Evolutionary conservation across 257 asterid genomes (phyloP).

Genomic region (Ilex asprella): DNA sequence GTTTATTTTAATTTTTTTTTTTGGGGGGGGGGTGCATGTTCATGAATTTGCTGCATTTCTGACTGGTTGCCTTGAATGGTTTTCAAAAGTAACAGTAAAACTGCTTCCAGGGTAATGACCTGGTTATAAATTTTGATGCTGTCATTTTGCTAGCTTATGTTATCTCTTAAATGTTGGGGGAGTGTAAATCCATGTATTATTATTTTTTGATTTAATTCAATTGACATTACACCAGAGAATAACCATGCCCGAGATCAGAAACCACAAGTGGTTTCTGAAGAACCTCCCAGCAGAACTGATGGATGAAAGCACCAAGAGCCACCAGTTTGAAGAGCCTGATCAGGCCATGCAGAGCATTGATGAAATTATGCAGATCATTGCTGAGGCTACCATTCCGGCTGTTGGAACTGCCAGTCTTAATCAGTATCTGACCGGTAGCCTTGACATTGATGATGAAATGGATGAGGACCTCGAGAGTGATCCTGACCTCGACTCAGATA

Average conservation of each 20-base stretch:
- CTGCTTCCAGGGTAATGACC: too few relatives aligned
- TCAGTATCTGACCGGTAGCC: constrained; percentile 69
- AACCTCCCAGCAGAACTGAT: constrained; percentile 79
- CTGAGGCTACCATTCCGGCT: constrained; percentile 88
- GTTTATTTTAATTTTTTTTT: too few relatives aligned
- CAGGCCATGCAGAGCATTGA: constrained; percentile 76
- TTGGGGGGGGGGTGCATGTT: too few relatives aligned
- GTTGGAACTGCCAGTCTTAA: constrained; percentile 62
- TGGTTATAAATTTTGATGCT: too few relatives aligned
- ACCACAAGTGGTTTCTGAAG: constrained; percentile 85
- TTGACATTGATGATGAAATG: constrained; percentile 86
- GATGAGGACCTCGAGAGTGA: constrained; percentile 96
- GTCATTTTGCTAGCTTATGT: too few relatives aligned
- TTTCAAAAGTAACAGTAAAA: too few relatives aligned
- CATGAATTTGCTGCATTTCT: too few relatives aligned
- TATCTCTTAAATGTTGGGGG: too few relatives aligned
- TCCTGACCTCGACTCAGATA: constrained; percentile 81
- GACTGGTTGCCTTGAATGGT: too few relatives aligned
- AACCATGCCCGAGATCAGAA: constrained; percentile 76
- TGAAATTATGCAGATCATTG: constrained; percentile 86
- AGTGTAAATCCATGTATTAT: too few relatives aligned
- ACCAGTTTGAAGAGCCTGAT: constrained; percentile 78
- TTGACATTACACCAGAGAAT: constrained; percentile 55
- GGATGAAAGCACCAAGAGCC: constrained; percentile 45
- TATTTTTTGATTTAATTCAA: not conserved